Base-by-base conservation (phyloP, 768 basidiomycete species). In the Tephrocybe sp. region DNA sequence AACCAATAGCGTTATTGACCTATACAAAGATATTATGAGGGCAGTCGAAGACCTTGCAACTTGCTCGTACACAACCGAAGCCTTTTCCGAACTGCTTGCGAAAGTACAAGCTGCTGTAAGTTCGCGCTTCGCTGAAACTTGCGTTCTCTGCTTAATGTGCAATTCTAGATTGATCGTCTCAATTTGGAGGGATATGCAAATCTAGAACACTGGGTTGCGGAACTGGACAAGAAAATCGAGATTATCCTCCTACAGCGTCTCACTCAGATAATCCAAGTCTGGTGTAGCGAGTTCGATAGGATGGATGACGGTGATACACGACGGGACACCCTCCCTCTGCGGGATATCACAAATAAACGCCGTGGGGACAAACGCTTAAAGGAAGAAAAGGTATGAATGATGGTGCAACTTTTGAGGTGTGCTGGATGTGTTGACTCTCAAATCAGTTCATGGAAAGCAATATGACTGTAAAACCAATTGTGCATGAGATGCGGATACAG, bases 401-500 rank as follows among this genome's bases (percentile, higher is more conserved):
- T 39, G 26, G 19, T 33, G 23, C 31, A 39, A 26, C 22, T 11
- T n/a, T 23, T 12, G 19, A 9, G 30, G 5, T 34, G 19, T n/a
- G 34, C 13, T 20, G 13, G 19, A 3, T 30, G 5, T 39, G 11
- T 20, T 61, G 50, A 50, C 38, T 11, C 45, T 40, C 10, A 17
- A 5, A 5, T 4, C 49, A 92, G 89, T 78, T 81, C 64, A 60
- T 85, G 61, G 90, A 92, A 60, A 80, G 80, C 12, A 78, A 79
- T 53, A 83, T 95, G 79, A 75, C 78, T 1, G 67, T 98, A 57
- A 86, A 89, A 59, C 90, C 93, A 0, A 87, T 97, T 51, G 78
- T 96, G 6, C 95, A 98, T 67, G 96, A 98, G 66, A 90, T 98
- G 56, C 83, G 95, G 69, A 98, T 98, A 79, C 90, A 95, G 64